Evolutionary conservation across 2,329 filamentous ascomycete species (phyloP).

Genomic region (Monosporascus sp.): DNA sequence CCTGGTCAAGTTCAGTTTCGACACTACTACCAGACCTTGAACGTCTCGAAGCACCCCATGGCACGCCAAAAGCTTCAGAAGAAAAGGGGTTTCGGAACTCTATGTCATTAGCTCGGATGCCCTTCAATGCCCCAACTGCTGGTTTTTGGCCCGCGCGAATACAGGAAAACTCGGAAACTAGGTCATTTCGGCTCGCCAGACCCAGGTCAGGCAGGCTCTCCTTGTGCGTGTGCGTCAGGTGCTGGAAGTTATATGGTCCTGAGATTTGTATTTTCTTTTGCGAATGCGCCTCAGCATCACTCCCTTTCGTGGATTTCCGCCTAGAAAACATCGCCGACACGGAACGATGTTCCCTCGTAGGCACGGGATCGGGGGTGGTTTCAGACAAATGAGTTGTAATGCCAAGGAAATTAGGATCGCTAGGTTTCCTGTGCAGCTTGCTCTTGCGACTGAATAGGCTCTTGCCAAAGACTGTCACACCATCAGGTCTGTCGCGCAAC

Average conservation of each 20-base stretch:
- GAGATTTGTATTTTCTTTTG: constrained; percentile 50
- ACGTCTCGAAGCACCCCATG: constrained; percentile 16
- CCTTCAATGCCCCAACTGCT: constrained; percentile 29
- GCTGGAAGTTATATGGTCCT: constrained; percentile 61
- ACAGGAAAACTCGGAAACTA: constrained; percentile 39
- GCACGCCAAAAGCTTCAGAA: constrained; percentile 32
- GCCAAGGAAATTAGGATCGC: constrained; percentile 39
- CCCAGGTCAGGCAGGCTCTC: constrained; percentile 39
- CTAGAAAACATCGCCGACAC: constrained; percentile 48
- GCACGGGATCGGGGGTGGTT: constrained; percentile 26
- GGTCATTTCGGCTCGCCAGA: constrained; percentile 33
- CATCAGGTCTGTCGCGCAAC: constrained; percentile 51
- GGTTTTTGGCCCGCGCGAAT: constrained; percentile 32
- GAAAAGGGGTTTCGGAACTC: constrained; percentile 42
- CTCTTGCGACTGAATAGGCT: constrained; percentile 52
- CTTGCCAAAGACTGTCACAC: constrained; percentile 54
- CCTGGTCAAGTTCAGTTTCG: background rate
- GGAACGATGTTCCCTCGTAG: constrained; percentile 36
- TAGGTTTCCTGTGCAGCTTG: constrained; percentile 47
- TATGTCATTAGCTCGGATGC: constrained; percentile 34
- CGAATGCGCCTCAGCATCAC: constrained; percentile 21
- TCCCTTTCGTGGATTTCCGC: constrained; percentile 35
- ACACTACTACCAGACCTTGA: constrained; percentile 10
- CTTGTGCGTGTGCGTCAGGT: constrained; percentile 53
- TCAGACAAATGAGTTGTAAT: constrained; percentile 46